Base-by-base conservation (phyloP, 306 rosid genomes). In the Cicer cuneatum region DNA sequence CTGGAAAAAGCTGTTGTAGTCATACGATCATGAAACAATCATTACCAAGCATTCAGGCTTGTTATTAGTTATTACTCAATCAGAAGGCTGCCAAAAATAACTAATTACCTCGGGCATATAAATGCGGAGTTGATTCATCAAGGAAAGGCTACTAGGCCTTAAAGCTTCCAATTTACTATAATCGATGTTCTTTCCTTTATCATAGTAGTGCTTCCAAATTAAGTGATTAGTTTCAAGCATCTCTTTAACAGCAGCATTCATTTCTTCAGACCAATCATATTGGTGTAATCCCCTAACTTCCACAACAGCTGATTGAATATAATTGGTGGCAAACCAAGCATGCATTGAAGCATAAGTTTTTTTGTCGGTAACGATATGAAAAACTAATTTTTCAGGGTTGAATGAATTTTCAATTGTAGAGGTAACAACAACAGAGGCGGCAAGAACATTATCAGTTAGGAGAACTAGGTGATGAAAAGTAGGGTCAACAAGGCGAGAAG, bases 211-310 rank as follows among this genome's bases (percentile, higher is more conserved):
- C 80, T 80, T 87, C 96, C 97, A 87, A 62, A 87, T 93, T 58
- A 76, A 78, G 69, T 87, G 92, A 83, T 90, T 90, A 62, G 85
- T 90, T 83, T 85, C 90, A 75, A 93, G 57, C 88, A 90, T 86
- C 74, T 93, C 90, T 65, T 89, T 85, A 74, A 93, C 87, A 66
- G 83, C 87, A 66, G 82, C 74, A 77, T 90, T 93, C 64, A 89
- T 91, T 70, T 86, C 90, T 80, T 86, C 86, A 66, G 97, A 84
- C 98, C 98, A 93, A 21, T 93, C 98, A 49, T 87, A 90, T 58
- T 93, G 98, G 82, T 93, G 97, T 57, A 93, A 86, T 74, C 98
- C 97, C 86, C 73, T 90, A 29, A 93, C 92, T 86, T 93, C 97
- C 80, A 90, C 96, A 51, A 81, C 89, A 12, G 87, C 93, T 65